Evolutionary conservation across 1,284 basidiomycete species (phyloP).

Genomic region (Naganishia sp.): DNA sequence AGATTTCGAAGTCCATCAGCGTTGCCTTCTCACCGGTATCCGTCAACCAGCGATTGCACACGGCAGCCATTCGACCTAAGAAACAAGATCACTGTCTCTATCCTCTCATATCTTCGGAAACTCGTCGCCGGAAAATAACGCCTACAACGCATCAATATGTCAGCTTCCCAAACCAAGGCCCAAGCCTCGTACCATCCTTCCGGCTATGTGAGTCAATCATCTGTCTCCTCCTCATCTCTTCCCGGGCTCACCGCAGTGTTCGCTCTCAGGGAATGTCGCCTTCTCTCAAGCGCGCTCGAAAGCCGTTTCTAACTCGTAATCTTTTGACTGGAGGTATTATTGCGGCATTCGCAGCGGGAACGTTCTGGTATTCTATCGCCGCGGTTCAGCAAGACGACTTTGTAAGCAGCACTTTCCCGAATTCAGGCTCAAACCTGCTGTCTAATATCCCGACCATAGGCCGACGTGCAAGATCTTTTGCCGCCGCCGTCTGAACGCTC

Average conservation of each 20-base stretch:
- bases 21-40: not conserved
- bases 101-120: not conserved
- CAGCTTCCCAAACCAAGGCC: slow-evolving; percentile 26
- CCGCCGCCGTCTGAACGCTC: slow-evolving; percentile 48
- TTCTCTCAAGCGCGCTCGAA: slow-evolving; percentile 80
- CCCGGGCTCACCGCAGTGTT: not conserved
- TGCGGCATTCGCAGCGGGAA: slow-evolving; percentile 72
- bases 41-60: not conserved
- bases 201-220: slow-evolving; percentile 30
- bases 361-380: slow-evolving; percentile 89
- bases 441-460: slow-evolving; percentile 35
- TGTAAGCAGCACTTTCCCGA: slow-evolving; percentile 49
- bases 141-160: slow-evolving; percentile 3
- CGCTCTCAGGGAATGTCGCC: slow-evolving; percentile 71
- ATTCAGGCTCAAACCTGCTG: not conserved
- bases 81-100: not conserved
- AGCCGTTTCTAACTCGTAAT: slow-evolving; percentile 78
- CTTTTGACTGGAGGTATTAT: slow-evolving; percentile 73
- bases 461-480: slow-evolving; percentile 52
- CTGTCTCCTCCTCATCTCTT: not conserved
- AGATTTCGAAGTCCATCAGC: not conserved
- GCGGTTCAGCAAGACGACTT: slow-evolving; percentile 93
- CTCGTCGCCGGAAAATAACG: not conserved
- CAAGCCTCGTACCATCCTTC: slow-evolving; percentile 34
- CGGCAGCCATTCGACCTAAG: not conserved